Evolutionary conservation across 306 rosid genomes (phyloP).

Genomic region (Hippophae tibetana): DNA sequence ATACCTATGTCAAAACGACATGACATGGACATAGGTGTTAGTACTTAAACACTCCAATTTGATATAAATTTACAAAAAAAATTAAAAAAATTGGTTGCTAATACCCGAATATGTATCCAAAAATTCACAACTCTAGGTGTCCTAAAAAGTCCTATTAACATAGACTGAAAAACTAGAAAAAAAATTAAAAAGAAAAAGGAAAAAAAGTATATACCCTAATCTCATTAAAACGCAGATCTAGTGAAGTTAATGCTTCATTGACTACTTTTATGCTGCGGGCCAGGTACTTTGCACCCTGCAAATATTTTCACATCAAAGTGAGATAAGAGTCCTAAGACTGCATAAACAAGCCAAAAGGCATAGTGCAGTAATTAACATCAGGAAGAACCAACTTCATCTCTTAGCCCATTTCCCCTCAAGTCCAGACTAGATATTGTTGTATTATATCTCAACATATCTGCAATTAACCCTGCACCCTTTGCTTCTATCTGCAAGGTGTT

Average conservation of each 20-base stretch:
- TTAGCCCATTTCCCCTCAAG: constrained; percentile 81
- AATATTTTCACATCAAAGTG: too few species aligned
- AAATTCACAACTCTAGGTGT: too few species aligned
- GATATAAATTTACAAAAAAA: too few species aligned
- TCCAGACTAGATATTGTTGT: constrained; percentile 78
- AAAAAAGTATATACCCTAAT: constrained; percentile 53
- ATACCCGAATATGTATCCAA: too few species aligned
- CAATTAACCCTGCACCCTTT: constrained; percentile 80
- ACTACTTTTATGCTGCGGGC: constrained; percentile 99
- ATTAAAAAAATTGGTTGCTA: too few species aligned
- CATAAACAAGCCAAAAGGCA: neutral
- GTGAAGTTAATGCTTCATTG: constrained; percentile 82
- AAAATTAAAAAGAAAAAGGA: neutral
- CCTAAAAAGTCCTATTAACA: too few species aligned
- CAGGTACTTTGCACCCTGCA: constrained; percentile 76
- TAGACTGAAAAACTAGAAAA: neutral
- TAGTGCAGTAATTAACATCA: neutral
- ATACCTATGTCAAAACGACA: too few species aligned
- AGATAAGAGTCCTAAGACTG: too few species aligned
- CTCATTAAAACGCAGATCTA: constrained; percentile 92
- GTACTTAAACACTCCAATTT: too few species aligned
- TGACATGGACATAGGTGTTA: too few species aligned
- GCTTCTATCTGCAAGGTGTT: constrained; percentile 64
- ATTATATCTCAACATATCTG: constrained; percentile 86
- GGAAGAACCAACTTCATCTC: constrained; percentile 64